Percentiles rank a stretch among this genome's conserved stretches.
Evolutionary conservation across 805 yeast species (phyloP).

Genomic region (Debaryomyces hansenii): DNA sequence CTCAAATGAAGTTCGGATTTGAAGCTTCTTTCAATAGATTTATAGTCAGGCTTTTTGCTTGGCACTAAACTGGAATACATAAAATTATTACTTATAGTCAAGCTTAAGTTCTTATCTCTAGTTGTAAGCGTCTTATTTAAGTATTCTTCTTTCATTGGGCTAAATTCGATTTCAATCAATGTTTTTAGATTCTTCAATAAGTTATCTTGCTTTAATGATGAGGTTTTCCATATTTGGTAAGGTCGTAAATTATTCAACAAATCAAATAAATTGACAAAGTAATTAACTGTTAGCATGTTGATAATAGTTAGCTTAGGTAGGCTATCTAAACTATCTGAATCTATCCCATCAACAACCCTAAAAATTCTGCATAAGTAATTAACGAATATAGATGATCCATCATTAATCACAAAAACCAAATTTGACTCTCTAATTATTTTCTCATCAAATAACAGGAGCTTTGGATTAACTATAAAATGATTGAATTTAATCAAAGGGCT

Average conservation of each 20-base stretch:
- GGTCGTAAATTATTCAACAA: slow-evolving; percentile 33
- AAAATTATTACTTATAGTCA: slow-evolving; percentile 3
- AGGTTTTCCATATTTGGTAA: slow-evolving; percentile 39
- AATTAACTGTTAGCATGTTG: slow-evolving; percentile 40
- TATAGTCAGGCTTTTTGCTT: slow-evolving; percentile 25
- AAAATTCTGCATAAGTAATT: slow-evolving; percentile 21
- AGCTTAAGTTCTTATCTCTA: slow-evolving; percentile 1
- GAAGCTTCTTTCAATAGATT: slow-evolving; percentile 24
- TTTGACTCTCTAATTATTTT: slow-evolving; percentile 21
- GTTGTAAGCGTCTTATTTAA: background rate
- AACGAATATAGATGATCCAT: slow-evolving; percentile 32
- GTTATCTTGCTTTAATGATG: slow-evolving; percentile 26
- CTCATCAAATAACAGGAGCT: slow-evolving; percentile 10
- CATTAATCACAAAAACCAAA: slow-evolving; percentile 36
- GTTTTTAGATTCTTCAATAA: slow-evolving; percentile 23
- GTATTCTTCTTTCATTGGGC: slow-evolving; percentile 1
- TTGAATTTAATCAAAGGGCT: slow-evolving; percentile 12
- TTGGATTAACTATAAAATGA: slow-evolving; percentile 12
- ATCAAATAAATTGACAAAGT: slow-evolving; percentile 39
- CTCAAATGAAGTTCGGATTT: slow-evolving; percentile 28
- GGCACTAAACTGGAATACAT: slow-evolving; percentile 24
- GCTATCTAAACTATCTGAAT: slow-evolving; percentile 2
- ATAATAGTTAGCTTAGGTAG: slow-evolving; percentile 33
- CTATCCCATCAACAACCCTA: slow-evolving; percentile 1
- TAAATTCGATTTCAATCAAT: slow-evolving; percentile 27